Percentiles rank a stretch among this genome's conserved stretches.
Evolutionary conservation across 495 filamentous ascomycete genomes (phyloP).

Genomic region (Hypoxylon cercidicola): DNA sequence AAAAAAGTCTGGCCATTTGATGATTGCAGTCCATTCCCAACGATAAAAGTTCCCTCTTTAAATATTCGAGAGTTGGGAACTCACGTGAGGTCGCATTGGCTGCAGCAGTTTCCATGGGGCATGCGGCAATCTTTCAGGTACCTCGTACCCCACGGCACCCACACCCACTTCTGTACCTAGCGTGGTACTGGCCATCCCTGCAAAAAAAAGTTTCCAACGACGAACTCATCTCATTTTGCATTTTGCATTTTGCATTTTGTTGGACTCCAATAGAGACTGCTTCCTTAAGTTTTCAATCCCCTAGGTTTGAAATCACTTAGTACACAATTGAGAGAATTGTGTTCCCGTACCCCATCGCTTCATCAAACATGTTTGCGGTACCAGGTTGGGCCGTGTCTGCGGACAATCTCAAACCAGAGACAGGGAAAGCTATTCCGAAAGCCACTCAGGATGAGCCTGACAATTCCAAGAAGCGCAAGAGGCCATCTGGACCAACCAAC

Average conservation of each 20-base stretch:
- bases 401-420: slow-evolving; percentile 75
- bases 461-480: slow-evolving; percentile 66
- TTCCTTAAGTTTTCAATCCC: not conserved
- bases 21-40: too few species aligned
- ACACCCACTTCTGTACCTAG: not conserved
- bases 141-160: not conserved
- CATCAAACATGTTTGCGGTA: slow-evolving; percentile 83
- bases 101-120: too few species aligned
- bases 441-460: slow-evolving; percentile 42
- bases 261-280: slow-evolving; percentile 13
- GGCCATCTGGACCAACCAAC: slow-evolving; percentile 60
- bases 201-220: slow-evolving; percentile 35
- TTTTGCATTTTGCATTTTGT: too few species aligned
- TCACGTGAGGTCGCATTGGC: too few species aligned
- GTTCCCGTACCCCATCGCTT: slow-evolving; percentile 6
- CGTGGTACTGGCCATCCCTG: slow-evolving; percentile 24
- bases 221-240: not conserved
- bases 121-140: not conserved
- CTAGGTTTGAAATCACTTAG: not conserved
- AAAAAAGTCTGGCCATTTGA: too few species aligned
- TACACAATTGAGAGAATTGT: not conserved
- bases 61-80: too few species aligned
- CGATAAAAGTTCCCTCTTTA: too few species aligned
- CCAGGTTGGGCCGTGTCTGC: slow-evolving; percentile 87
- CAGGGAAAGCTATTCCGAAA: slow-evolving; percentile 26